Evolutionary conservation across 441 rosid species (phyloP).

Genomic region (Populus hybrid): DNA sequence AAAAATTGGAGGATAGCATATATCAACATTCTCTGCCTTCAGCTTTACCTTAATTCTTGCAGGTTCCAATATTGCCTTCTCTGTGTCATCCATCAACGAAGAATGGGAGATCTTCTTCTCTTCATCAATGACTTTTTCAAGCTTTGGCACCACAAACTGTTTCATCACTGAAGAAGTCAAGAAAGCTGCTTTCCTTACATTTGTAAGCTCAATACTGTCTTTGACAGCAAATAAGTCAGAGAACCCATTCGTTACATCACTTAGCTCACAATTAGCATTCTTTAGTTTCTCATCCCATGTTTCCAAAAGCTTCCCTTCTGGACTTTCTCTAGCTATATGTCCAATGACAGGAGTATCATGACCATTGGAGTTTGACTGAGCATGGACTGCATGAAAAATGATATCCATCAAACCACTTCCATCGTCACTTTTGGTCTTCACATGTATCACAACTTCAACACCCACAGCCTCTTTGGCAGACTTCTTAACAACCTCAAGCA

Average conservation of each 20-base stretch:
- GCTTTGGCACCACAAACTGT: constrained; percentile 71
- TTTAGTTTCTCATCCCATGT: constrained; percentile 63
- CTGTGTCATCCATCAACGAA: constrained; percentile 65
- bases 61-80: constrained; percentile 77
- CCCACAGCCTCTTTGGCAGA: constrained; percentile 57
- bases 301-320: constrained; percentile 84
- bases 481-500: constrained; percentile 61
- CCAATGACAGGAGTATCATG: constrained; percentile 53
- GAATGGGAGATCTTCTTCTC: constrained; percentile 80
- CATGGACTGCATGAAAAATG: constrained; percentile 50
- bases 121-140: constrained; percentile 80
- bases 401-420: constrained; percentile 58
- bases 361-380: constrained; percentile 35
- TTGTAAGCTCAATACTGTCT: constrained; percentile 54
- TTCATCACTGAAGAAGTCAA: constrained; percentile 66
- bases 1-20: constrained; percentile 85
- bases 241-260: constrained; percentile 61
- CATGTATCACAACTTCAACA: constrained; percentile 59
- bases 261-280: constrained; percentile 44
- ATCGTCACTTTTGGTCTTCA: constrained; percentile 62
- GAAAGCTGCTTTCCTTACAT: constrained; percentile 75
- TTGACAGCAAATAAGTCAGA: constrained; percentile 76
- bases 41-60: constrained; percentile 66
- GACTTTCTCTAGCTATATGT: constrained; percentile 61
- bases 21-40: constrained; percentile 75